Conservation (phyloP, 768 basidiomycete genomes). For the Amanita thiersii region DNA sequence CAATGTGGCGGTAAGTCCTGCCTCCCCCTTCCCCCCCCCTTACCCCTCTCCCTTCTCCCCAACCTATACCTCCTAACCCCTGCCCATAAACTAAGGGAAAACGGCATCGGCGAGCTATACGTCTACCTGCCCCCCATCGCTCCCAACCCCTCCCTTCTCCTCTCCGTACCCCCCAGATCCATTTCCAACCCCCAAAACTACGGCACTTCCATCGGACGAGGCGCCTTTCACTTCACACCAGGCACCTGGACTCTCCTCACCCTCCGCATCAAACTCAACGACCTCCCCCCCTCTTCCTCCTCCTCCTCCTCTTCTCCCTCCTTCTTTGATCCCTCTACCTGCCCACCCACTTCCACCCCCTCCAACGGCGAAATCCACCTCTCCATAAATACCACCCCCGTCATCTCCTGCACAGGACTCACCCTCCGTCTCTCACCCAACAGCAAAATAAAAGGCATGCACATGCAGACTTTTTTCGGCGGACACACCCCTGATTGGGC, state of each 20-base stretch:
- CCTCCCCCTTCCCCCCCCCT: neutral
- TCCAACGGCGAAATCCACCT: constrained; percentile 54
- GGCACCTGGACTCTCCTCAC: constrained; percentile 55
- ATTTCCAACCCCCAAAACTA: constrained; percentile 43
- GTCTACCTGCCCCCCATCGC: constrained; percentile 53
- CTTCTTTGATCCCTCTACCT: neutral
- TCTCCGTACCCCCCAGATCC: constrained; percentile 39
- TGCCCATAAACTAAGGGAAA: constrained; percentile 24
- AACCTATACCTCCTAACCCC: neutral
- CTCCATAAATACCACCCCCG: constrained; percentile 52
- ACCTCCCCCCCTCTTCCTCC: constrained; percentile 30
- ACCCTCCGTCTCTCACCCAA: constrained; percentile 33
- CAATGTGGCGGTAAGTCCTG: constrained; percentile 64
- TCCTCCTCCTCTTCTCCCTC: neutral
- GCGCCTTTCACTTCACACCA: constrained; percentile 44
- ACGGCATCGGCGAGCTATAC: constrained; percentile 58
- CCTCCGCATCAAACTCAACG: constrained; percentile 65
- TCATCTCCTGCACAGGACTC: constrained; percentile 43
- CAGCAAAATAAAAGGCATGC: constrained; percentile 55
- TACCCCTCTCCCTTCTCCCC: neutral
- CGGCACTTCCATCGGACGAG: constrained; percentile 61
- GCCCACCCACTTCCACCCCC: too few species aligned
- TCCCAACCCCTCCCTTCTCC: constrained; percentile 33
- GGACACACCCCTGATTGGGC: constrained; percentile 50
- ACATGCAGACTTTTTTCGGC: constrained; percentile 76